Conservation (phyloP, 148 eudicot species). For the Vaccinium myrtillus region DNA sequence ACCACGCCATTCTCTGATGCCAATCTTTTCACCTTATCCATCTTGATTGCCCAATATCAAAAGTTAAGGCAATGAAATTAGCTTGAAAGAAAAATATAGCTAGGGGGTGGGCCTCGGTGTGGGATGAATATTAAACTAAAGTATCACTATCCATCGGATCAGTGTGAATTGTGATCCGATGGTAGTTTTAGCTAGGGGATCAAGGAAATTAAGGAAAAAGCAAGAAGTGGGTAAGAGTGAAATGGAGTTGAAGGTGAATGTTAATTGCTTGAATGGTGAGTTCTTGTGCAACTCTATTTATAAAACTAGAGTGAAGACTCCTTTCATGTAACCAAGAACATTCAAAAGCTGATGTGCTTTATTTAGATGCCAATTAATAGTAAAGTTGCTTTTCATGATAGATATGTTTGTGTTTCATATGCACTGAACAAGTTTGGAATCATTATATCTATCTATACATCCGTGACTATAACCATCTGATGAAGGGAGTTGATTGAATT, state of each 20-base stretch:
- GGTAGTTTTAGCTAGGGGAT: background rate
- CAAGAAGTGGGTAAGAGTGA: background rate
- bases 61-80: background rate
- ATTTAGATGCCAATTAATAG: background rate
- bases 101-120: background rate
- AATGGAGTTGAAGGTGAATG: background rate
- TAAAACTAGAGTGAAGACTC: constrained; percentile 5
- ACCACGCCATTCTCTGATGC: constrained; percentile 46
- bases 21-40: constrained; percentile 42
- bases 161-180: background rate
- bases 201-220: background rate
- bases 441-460: background rate
- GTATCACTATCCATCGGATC: background rate
- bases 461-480: background rate
- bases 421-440: background rate
- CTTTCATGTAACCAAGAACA: background rate
- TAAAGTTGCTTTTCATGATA: background rate
- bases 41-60: constrained; percentile 10
- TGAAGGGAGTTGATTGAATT: background rate
- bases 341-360: constrained; percentile 7
- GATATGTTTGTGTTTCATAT: background rate
- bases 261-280: constrained; percentile 1
- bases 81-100: background rate
- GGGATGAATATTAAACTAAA: background rate
- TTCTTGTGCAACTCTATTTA: background rate